These are phyloP conservation scores for Xylariaceae sp. DNA, from an alignment of 2,329 filamentous ascomycete genomes.

Conservation along the genomic window DNA sequence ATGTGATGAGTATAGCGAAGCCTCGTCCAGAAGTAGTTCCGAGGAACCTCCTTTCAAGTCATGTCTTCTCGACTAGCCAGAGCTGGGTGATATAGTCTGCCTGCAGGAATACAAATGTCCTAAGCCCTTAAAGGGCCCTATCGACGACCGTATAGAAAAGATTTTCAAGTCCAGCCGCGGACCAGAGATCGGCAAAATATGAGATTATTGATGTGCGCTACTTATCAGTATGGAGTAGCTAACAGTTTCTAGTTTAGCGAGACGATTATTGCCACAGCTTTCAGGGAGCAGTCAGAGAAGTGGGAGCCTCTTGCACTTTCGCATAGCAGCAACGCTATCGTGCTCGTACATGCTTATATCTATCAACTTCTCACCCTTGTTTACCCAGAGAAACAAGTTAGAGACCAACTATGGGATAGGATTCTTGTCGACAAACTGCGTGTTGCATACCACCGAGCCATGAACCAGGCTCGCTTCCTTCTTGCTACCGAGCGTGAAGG, in stretches of 20 bases:
- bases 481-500: slow-evolving; percentile 54
- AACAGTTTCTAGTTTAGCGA: slow-evolving; percentile 26
- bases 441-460: slow-evolving; percentile 49
- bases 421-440: slow-evolving; percentile 50
- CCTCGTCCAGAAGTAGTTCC: neutral
- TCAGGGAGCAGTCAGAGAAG: slow-evolving; percentile 55
- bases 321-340: slow-evolving; percentile 53
- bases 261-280: slow-evolving; percentile 45
- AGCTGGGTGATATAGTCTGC: slow-evolving; percentile 40
- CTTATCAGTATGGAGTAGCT: neutral
- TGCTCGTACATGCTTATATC: slow-evolving; percentile 54
- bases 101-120: slow-evolving; percentile 28
- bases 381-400: slow-evolving; percentile 50
- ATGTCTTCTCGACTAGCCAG: slow-evolving; percentile 12
- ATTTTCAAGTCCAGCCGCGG: slow-evolving; percentile 48
- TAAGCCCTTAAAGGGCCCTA: slow-evolving; percentile 35
- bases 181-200: slow-evolving; percentile 50
- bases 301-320: slow-evolving; percentile 52
- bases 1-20: neutral
- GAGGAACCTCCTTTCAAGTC: neutral
- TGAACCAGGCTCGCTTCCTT: slow-evolving; percentile 53
- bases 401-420: slow-evolving; percentile 45
- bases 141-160: slow-evolving; percentile 52
- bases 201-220: neutral
- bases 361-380: slow-evolving; percentile 45